Evolutionary conservation across 2,329 filamentous ascomycete species (phyloP).

Genomic region (Dendrostoma leiphaemia): DNA sequence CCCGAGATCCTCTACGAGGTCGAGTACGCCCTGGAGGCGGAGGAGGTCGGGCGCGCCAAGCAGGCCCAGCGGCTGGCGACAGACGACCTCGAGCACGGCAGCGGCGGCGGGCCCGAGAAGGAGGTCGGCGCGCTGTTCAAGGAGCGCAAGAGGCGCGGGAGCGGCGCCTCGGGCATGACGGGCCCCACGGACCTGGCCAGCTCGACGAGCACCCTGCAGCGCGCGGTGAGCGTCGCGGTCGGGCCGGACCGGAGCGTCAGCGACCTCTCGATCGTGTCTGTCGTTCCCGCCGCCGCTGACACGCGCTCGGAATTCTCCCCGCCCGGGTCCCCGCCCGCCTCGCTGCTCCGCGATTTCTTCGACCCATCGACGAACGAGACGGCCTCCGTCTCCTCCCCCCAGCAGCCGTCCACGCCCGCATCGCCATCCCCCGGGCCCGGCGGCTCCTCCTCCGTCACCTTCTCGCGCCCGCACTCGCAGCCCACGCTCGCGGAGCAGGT

Average conservation of each 20-base stretch:
- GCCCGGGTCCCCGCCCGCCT: conserved; percentile 20
- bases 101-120: conserved; percentile 8
- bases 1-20: conserved; percentile 81
- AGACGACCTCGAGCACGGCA: conserved; percentile 17
- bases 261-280: conserved; percentile 18
- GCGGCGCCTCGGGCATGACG: conserved; percentile 10
- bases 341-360: conserved; percentile 13
- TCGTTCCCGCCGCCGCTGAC: conserved; percentile 22
- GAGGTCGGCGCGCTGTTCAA: conserved; percentile 18
- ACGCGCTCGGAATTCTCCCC: conserved; percentile 21
- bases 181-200: conserved; percentile 17
- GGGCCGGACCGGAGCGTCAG: conserved; percentile 20
- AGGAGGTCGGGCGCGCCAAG: conserved; percentile 48
- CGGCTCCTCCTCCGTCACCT: conserved; percentile 21
- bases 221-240: conserved; percentile 14
- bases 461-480: conserved; percentile 17
- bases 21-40: conserved; percentile 66
- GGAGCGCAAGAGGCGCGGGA: conserved; percentile 19
- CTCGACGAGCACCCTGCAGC: conserved; percentile 22
- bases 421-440: conserved; percentile 14
- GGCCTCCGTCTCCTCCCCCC: too few relatives aligned
- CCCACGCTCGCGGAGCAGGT: conserved; percentile 51
- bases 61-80: conserved; percentile 20
- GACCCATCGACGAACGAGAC: too few relatives aligned
- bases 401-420: conserved; percentile 8